These are phyloP conservation scores for Protomyces inouyei DNA, from an alignment of 1,139 yeast species.

Conservation along the genomic window DNA sequence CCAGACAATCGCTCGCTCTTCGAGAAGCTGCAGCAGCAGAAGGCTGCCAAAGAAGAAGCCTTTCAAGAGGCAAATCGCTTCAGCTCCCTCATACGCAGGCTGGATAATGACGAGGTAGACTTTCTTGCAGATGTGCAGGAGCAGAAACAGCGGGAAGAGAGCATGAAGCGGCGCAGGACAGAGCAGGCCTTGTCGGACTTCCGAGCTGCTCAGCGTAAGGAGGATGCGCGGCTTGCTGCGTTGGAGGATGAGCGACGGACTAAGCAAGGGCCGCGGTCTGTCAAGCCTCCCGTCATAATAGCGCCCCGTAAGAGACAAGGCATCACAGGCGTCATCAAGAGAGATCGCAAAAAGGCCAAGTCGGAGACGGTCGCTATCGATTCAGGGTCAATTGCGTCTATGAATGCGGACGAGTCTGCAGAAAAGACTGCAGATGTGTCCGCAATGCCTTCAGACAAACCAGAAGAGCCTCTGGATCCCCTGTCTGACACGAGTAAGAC, in stretches of 20 bases:
- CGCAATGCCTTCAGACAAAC: too few species aligned
- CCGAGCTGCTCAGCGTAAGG: constrained; percentile 18
- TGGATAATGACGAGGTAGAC: constrained; percentile 35
- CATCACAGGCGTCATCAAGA: constrained; percentile 11
- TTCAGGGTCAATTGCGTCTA: background rate
- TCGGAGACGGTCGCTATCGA: background rate
- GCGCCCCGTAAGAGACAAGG: background rate
- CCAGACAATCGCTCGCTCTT: constrained; percentile 33
- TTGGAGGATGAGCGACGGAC: background rate
- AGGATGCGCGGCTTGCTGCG: constrained; percentile 1
- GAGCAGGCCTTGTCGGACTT: constrained; percentile 30
- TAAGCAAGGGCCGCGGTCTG: background rate
- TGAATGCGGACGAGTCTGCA: too few species aligned
- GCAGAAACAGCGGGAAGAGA: constrained; percentile 31
- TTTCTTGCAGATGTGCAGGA: constrained; percentile 33
- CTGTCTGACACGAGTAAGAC: too few species aligned
- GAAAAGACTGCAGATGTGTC: too few species aligned
- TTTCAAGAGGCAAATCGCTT: constrained; percentile 33
- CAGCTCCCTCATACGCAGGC: constrained; percentile 33
- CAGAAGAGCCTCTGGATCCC: too few species aligned
- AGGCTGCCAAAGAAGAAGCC: constrained; percentile 34
- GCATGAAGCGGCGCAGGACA: constrained; percentile 28
- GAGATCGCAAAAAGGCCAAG: background rate
- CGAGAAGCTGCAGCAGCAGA: constrained; percentile 34
- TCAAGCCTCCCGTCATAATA: background rate